phyloP scores from a whole-genome alignment of 345 rosid genomes.

The Schrenkiella parvula region DNA sequence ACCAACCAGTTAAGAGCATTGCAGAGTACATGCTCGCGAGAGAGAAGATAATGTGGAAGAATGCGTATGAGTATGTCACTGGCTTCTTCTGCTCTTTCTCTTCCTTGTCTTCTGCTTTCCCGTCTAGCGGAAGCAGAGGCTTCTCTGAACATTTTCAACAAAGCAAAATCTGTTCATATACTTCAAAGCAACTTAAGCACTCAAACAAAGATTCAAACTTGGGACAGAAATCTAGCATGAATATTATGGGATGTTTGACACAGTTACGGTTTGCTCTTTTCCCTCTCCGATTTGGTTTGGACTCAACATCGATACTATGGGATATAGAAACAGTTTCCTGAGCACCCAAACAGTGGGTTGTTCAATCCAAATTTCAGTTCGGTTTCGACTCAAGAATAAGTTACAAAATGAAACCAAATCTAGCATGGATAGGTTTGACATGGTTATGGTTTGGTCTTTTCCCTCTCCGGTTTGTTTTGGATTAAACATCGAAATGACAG shows the following conservation, averaged over 20 bases:
- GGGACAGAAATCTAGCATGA: too few species aligned
- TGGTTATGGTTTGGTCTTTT: neutral
- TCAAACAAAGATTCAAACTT: too few species aligned
- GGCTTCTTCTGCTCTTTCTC: slow-evolving; percentile 73
- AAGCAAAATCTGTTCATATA: neutral
- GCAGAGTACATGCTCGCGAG: slow-evolving; percentile 99
- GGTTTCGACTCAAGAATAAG: neutral
- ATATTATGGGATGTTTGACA: too few species aligned
- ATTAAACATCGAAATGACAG: neutral
- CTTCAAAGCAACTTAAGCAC: neutral
- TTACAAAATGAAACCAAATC: neutral
- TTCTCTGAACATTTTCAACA: slow-evolving; percentile 47
- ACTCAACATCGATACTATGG: too few species aligned
- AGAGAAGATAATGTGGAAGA: slow-evolving; percentile 97
- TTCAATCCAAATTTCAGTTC: neutral
- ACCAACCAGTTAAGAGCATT: slow-evolving; percentile 98
- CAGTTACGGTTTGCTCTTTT: too few species aligned
- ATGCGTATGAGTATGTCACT: slow-evolving; percentile 85
- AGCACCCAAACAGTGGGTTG: too few species aligned
- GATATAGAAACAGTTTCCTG: too few species aligned
- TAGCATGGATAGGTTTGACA: neutral
- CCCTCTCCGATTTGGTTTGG: too few species aligned
- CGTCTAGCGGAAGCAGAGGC: slow-evolving; percentile 85
- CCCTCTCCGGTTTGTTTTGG: neutral
- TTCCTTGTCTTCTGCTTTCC: slow-evolving; percentile 58